phyloP scores from a whole-genome alignment of 2,329 filamentous ascomycete species.

The Ophiocordyceps camponoti-floridani region DNA sequence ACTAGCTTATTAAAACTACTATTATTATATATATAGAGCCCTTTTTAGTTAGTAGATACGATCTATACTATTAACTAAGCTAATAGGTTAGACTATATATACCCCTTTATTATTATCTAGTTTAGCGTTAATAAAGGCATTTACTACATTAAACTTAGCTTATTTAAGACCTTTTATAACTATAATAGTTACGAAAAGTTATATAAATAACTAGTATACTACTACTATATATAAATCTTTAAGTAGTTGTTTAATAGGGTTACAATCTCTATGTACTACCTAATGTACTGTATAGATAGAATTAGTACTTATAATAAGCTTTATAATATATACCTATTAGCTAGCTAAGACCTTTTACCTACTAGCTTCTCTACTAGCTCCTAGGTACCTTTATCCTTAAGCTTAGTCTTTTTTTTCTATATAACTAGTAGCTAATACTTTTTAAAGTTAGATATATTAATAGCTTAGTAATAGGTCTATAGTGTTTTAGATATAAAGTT shows the following conservation, averaged over 20 bases:
- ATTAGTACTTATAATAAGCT: neutral
- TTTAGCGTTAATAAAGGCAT: neutral
- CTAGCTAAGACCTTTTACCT: neutral
- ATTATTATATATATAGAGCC: neutral
- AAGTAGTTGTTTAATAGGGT: neutral
- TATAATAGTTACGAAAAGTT: neutral
- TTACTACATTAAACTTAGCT: too few relatives aligned
- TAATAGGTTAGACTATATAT: neutral
- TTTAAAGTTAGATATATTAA: neutral
- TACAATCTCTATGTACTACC: neutral
- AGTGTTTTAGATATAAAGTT: neutral
- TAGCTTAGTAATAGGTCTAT: too few relatives aligned
- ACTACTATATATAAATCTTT: neutral
- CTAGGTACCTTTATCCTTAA: neutral
- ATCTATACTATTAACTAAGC: neutral
- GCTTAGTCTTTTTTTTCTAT: neutral
- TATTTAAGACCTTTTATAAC: neutral
- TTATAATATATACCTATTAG: neutral
- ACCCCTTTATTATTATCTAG: neutral
- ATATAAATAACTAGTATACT: neutral
- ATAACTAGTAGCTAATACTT: neutral
- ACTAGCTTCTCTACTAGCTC: neutral
- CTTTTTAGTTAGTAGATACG: neutral
- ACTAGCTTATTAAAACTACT: neutral
- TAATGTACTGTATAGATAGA: neutral